Percentiles rank a stretch among this genome's conserved stretches.
Evolutionary conservation across 2,329 filamentous ascomycete genomes (phyloP).

Genomic region (Pseudopyricularia cyperi): DNA sequence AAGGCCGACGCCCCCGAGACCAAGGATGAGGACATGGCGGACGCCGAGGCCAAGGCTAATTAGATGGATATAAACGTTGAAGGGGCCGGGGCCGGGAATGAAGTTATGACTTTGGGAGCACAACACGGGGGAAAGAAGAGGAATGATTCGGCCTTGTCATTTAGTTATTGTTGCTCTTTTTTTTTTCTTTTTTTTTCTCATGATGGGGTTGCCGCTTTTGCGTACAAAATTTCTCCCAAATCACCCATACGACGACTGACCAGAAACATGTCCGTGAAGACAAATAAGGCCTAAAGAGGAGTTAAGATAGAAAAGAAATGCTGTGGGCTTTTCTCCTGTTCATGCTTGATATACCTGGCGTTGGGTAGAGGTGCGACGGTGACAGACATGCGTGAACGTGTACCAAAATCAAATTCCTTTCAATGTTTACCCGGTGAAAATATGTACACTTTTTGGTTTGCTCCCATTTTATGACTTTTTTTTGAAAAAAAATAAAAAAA

Average conservation of each 20-base stretch:
- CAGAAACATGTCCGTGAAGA: background rate
- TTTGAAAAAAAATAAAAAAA: background rate
- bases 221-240: background rate
- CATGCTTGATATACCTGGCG: background rate
- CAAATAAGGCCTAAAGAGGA: background rate
- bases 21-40: slow-evolving; percentile 51
- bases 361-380: background rate
- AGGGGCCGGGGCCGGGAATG: background rate
- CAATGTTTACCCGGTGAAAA: too few relatives aligned
- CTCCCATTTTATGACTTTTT: background rate
- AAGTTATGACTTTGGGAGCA: background rate
- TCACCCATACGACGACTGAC: background rate
- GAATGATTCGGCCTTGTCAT: background rate
- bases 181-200: background rate
- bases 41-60: slow-evolving; percentile 31
- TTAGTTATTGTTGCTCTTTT: background rate
- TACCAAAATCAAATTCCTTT: too few relatives aligned
- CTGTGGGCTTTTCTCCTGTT: background rate
- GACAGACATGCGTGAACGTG: background rate
- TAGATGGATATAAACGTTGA: background rate
- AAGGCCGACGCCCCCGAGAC: slow-evolving; percentile 26
- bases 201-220: background rate
- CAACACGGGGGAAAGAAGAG: background rate
- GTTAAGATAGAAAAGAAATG: background rate
- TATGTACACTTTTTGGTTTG: background rate